Base-by-base conservation (phyloP, 805 yeast species). In the Kuraishia piskuri region DNA sequence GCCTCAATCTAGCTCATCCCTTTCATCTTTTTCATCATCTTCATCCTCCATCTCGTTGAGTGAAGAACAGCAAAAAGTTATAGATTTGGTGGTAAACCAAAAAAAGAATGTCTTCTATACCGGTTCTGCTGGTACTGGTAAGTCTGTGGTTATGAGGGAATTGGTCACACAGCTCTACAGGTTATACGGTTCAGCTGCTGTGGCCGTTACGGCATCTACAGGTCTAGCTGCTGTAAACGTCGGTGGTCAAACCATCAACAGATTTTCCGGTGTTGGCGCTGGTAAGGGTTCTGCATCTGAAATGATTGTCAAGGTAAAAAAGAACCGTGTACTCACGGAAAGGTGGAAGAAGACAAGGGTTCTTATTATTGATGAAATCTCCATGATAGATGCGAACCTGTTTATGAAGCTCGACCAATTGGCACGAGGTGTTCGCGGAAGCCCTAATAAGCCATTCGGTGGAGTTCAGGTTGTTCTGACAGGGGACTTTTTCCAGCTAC, bases 61-160 rank as follows among this genome's bases (percentile, higher is more conserved):
- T 58, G 74, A 74, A 22, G 94, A 88, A 62, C 95, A 88, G 62
- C 76, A 78, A 54, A 69, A 76, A 50, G 82, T 94, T 22, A 74
- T 88, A 10, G 78, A 82, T 9, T 68, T 88, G 52, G 96, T 85
- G 0, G 44, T 69, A 5, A 68, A 79, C 48, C 63, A 72, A 22
- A 90, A 95, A 0, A 70, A 73, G 19, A 88, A 85, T 55, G 69
- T 94, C 2, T 94, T 94, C 64, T 94, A 88, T 65, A 94, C 99
- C 0, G 99, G 99, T 51, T 90, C 97, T 36, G 99, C 99, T 0
- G 99, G 99, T 62, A 94, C 99, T 0, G 99, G 99, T 64, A 94
- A 94, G 65, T 92, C 99, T 1, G 86, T 94, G 3, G 72, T 94
- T n/a, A 70, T 94, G 51, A 77, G 78, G 56, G 74, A 81, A 10